Conservation (phyloP, 177 flowering plant genomes). For the Vitis hybrid region DNA sequence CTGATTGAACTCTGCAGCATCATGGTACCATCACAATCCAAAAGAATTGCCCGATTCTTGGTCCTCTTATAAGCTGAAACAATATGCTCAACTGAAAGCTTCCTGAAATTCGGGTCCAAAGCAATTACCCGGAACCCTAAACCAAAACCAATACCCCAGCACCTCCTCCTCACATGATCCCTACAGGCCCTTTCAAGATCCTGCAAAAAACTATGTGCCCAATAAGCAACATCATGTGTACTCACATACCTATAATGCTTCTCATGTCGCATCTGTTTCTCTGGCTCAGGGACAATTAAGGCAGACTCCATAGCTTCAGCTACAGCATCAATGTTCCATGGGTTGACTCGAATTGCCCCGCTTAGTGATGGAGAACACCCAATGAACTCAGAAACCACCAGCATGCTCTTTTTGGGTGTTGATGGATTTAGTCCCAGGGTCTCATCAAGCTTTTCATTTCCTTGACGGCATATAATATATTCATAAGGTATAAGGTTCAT, state of each 20-base stretch:
- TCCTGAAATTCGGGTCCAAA: conserved; percentile 79
- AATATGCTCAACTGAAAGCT: conserved; percentile 84
- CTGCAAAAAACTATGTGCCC: conserved; percentile 87
- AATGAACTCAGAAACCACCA: conserved; percentile 89
- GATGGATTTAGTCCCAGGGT: conserved; percentile 49
- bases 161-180: conserved; percentile 79
- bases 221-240: conserved; percentile 90
- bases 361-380: conserved; percentile 96
- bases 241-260: conserved; percentile 88
- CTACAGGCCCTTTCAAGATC: conserved; percentile 86
- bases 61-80: conserved; percentile 90
- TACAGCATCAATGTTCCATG: conserved; percentile 90
- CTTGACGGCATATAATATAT: conserved; percentile 78
- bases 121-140: conserved; percentile 84
- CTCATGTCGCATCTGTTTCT: conserved; percentile 86
- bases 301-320: conserved; percentile 93
- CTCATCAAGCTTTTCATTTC: conserved; percentile 62
- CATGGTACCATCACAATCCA: conserved; percentile 92
- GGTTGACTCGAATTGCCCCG: conserved; percentile 92
- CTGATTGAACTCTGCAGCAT: conserved; percentile 52
- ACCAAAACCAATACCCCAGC: conserved; percentile 97
- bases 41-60: conserved; percentile 79
- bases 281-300: conserved; percentile 50
- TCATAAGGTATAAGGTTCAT: conserved; percentile 97
- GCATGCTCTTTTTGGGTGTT: conserved; percentile 73